Conservation (phyloP, 1,139 yeast genomes). For the Pichia norvegensis region DNA sequence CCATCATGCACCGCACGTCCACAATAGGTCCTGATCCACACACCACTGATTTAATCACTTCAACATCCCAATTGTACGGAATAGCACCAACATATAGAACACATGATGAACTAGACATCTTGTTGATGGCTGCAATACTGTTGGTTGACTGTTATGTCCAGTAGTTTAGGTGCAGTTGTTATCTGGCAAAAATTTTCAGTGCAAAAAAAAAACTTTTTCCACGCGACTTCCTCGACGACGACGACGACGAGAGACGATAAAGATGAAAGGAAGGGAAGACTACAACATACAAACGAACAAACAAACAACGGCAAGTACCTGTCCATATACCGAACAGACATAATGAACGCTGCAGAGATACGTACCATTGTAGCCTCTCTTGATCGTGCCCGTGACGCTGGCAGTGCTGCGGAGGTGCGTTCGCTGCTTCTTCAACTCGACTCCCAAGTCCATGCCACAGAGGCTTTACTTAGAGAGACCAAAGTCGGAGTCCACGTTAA, state of each 20-base stretch:
- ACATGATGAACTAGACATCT: constrained; percentile 21
- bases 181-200: neutral
- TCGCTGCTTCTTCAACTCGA: constrained; percentile 48
- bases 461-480: constrained; percentile 79
- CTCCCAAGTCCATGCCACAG: constrained; percentile 75
- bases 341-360: constrained; percentile 70
- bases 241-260: neutral
- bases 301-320: no score
- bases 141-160: neutral
- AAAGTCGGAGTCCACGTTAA: constrained; percentile 97
- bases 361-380: constrained; percentile 59
- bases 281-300: no score
- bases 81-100: constrained; percentile 54
- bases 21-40: constrained; percentile 56
- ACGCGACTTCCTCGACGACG: neutral
- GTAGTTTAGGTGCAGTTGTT: neutral
- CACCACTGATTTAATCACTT: constrained; percentile 48
- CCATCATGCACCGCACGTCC: constrained; percentile 56
- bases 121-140: neutral
- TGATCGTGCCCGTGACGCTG: constrained; percentile 49
- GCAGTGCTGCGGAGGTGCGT: constrained; percentile 38
- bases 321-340: no score
- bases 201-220: no score
- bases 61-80: constrained; percentile 61
- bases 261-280: neutral